Percentiles rank a stretch among this genome's conserved stretches.
Evolutionary conservation across 2,329 filamentous ascomycete genomes (phyloP).

Genomic region (Pseudogymnoascus sp.): DNA sequence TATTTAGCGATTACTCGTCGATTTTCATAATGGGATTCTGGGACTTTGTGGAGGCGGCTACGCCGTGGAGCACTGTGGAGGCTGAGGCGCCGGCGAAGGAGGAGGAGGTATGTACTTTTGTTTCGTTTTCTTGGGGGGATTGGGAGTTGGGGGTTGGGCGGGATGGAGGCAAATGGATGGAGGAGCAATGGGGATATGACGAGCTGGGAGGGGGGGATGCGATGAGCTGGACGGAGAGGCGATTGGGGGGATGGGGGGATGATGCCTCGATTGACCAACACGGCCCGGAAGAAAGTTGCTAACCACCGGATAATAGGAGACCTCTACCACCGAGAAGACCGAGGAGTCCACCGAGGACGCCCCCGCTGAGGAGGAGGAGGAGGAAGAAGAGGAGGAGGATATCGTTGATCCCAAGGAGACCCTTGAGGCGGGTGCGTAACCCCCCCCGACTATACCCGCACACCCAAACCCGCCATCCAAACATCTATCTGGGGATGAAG

Average conservation of each 20-base stretch:
- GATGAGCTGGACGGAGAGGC: background rate
- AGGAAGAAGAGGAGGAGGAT: constrained; percentile 66
- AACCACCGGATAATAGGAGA: background rate
- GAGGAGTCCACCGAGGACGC: constrained; percentile 40
- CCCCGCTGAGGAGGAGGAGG: constrained; percentile 45
- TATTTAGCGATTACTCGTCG: background rate
- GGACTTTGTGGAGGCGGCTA: constrained; percentile 57
- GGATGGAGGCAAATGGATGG: constrained; percentile 9
- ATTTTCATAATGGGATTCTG: constrained; percentile 51
- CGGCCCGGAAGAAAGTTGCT: background rate
- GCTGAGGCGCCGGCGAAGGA: constrained; percentile 49
- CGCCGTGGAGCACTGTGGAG: constrained; percentile 58
- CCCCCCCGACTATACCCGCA: background rate
- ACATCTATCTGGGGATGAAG: background rate
- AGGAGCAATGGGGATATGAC: background rate
- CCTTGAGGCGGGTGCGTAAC: constrained; percentile 79
- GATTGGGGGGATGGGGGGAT: background rate
- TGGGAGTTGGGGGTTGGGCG: background rate
- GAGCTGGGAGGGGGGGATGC: background rate
- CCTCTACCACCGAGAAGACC: constrained; percentile 32
- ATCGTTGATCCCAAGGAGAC: constrained; percentile 77
- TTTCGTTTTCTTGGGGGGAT: background rate
- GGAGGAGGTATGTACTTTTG: constrained; percentile 32
- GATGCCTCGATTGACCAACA: background rate
- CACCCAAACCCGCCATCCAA: background rate